A percentile compares a stretch with the other conserved stretches of the same genome.
Evolutionary conservation across 2,329 filamentous ascomycete species (phyloP).

Genomic region (Aspergillus udagawae): DNA sequence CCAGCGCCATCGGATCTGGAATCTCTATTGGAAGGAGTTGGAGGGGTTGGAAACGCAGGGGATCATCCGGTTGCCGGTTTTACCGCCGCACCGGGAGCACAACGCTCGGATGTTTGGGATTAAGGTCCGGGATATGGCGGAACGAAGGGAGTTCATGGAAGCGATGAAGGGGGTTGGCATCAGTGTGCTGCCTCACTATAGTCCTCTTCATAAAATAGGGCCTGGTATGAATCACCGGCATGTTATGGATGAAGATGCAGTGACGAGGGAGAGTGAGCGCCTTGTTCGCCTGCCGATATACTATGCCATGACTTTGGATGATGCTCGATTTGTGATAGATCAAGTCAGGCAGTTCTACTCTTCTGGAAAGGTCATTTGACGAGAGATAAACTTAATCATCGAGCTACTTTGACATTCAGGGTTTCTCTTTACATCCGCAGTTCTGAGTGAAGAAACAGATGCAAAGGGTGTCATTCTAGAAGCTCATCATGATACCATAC

Average conservation of each 20-base stretch:
- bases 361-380: not conserved
- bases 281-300: conserved; percentile 1
- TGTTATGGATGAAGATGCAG: not conserved
- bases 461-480: too few species aligned
- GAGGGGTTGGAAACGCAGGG: not conserved
- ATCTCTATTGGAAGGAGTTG: conserved; percentile 2
- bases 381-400: not conserved
- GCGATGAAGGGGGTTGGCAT: not conserved
- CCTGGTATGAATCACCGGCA: not conserved
- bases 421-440: not conserved
- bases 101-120: conserved; percentile 1
- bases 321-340: not conserved
- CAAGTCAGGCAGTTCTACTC: not conserved
- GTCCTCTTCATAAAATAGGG: not conserved
- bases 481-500: too few species aligned
- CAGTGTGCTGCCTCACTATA: not conserved
- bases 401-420: not conserved
- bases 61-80: not conserved
- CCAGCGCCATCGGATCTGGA: conserved; percentile 5
- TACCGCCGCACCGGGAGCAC: not conserved
- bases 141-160: not conserved
- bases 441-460: not conserved
- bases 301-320: not conserved
- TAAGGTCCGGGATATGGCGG: not conserved
- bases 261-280: not conserved